phyloP scores from a whole-genome alignment of 768 basidiomycete genomes.

The Mycena galericulata region DNA sequence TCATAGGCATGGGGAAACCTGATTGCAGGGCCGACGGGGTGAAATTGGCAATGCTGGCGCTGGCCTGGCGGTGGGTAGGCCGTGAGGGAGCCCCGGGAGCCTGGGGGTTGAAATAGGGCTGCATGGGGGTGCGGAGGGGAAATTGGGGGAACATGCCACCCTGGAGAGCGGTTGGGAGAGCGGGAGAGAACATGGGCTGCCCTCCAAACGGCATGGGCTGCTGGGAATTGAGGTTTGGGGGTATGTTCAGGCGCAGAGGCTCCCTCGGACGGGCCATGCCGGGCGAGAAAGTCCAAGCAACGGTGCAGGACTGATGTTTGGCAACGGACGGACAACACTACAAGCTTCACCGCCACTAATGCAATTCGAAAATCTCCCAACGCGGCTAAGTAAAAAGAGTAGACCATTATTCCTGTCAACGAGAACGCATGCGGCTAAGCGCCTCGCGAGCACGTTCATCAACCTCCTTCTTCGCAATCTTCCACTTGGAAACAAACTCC shows the following conservation, averaged over 20 bases:
- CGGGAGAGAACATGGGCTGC: conserved; percentile 73
- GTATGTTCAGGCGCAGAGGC: conserved; percentile 69
- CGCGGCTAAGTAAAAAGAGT: no score
- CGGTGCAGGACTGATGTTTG: background rate
- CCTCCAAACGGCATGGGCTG: conserved; percentile 62
- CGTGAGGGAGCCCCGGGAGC: conserved; percentile 64
- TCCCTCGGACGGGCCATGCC: conserved; percentile 60
- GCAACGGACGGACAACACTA: no score
- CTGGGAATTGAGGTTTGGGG: conserved; percentile 64
- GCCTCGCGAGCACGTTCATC: background rate
- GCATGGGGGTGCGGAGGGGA: conserved; percentile 81
- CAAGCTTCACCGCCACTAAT: background rate
- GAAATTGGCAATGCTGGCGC: conserved; percentile 73
- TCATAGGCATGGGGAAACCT: conserved; percentile 68
- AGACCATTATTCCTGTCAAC: no score
- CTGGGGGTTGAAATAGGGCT: conserved; percentile 67
- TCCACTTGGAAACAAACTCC: conserved; percentile 5
- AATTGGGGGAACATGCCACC: conserved; percentile 69
- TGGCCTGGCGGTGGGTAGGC: conserved; percentile 66
- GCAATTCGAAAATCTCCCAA: background rate
- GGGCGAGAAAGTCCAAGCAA: background rate
- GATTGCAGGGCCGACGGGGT: conserved; percentile 71
- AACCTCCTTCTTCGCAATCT: background rate
- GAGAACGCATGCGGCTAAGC: no score
- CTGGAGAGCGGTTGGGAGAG: conserved; percentile 69